Evolutionary conservation across 2,329 filamentous ascomycete species (phyloP), one percentile per base, ranked within the genome.

Genomic region (Penicillium sclerotigenum): DNA sequence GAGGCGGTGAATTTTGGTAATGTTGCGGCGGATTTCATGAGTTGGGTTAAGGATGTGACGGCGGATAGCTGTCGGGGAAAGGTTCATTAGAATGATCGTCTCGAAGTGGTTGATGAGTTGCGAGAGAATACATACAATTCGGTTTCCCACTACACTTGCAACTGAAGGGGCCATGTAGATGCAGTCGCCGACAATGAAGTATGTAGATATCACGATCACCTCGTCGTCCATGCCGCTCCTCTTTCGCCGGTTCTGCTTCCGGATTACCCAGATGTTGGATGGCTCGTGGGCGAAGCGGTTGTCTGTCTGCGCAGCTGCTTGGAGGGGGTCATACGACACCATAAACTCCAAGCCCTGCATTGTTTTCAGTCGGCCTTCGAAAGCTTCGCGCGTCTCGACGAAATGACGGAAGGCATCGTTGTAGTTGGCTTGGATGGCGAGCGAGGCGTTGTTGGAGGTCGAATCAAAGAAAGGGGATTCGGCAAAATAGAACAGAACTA

Each of bases 401-500:
- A 81, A 75, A 47, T 79, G 72, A 54, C 77, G 78, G 57, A 80
- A 74, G 38, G 76, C 72, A 58, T 78, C 75, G 57, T 82, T 79
- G 59, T 74, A 75, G 56, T 72, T 77, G 13, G 79, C 76, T 65
- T 85, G 83, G 24, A 77, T 75, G 59, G 81, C 73, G 47, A 83
- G 72, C 10, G 82, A 77, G 59, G 80, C 80, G 71, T 87, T 87
- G 70, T 86, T 86, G 58, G 81, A 84, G 14, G 77, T 80, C 24
- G 75, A 71, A 59, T 87, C 84, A 69, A 84, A 86, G 75, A 85
- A 87, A n/a, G 82, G 83, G 1, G 83, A 85, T 62, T 81, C 77
- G 54, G 78, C 77, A 67, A 87, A 85, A 71, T 87, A 87, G 66
- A 81, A 83, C 52, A 86, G 79, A 41, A 87, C 78, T 83, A 49